Evolutionary conservation across 768 basidiomycete species (phyloP).

Genomic region (Russula griseocarnosa): DNA sequence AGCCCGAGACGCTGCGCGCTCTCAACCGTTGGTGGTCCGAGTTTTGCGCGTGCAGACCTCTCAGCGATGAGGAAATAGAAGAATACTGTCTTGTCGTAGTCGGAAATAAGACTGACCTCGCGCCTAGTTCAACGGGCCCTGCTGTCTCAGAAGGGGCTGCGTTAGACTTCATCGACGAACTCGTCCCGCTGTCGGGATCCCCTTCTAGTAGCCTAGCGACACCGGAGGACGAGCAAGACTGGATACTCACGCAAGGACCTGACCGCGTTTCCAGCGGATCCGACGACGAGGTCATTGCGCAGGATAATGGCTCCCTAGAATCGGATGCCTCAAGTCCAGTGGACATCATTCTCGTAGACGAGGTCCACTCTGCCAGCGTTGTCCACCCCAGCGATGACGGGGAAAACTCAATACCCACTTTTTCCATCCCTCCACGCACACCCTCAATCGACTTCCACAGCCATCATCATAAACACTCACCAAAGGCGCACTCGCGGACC

Average conservation of each 20-base stretch:
- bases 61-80: slow-evolving; percentile 56
- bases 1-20: slow-evolving; percentile 53
- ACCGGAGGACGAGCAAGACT: slow-evolving; percentile 9
- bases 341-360: slow-evolving; percentile 10
- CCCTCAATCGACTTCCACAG: slow-evolving; percentile 36
- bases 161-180: slow-evolving; percentile 49
- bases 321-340: not conserved
- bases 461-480: slow-evolving; percentile 34
- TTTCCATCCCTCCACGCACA: slow-evolving; percentile 30
- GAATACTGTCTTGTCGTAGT: slow-evolving; percentile 67
- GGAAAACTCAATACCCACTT: not conserved
- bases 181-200: slow-evolving; percentile 39
- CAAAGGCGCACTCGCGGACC: slow-evolving; percentile 46
- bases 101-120: slow-evolving; percentile 74
- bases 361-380: not conserved
- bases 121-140: slow-evolving; percentile 19
- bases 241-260: not conserved
- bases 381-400: slow-evolving; percentile 19
- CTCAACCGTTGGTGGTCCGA: slow-evolving; percentile 76
- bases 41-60: slow-evolving; percentile 63
- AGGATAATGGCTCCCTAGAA: not conserved
- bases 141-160: slow-evolving; percentile 45
- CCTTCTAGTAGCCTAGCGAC: slow-evolving; percentile 15
- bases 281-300: not conserved
- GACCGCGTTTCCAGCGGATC: not conserved